Base-by-base conservation (phyloP, 768 basidiomycete genomes). In the Hypsizygus marmoreus region DNA sequence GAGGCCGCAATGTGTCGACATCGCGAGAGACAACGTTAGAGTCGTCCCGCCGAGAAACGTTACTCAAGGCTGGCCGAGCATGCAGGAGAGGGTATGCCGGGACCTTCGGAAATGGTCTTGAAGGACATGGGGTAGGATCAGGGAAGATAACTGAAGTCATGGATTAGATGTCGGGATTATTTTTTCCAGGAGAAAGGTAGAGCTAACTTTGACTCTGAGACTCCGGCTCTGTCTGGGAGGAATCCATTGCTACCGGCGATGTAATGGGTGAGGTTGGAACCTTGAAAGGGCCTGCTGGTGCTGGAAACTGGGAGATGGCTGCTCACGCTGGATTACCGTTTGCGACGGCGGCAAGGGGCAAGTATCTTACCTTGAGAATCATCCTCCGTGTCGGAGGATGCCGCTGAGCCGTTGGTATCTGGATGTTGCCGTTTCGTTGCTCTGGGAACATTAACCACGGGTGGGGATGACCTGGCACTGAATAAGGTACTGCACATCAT, bases 351-450 rank as follows among this genome's bases (percentile, higher is more conserved):
- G 22, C 9, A 2, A 34, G 10, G 9, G 20, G 19, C 17, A 13
- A 11, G 4, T n/a, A 16, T 2, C 24, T 22, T 41, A 69, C 71
- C 65, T 66, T 71, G 67, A 4, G 70, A 69, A 35, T 71, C 71
- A 17, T 70, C 70, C 46, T 74, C 70, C 16, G 70, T 70, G 13
- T 71, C 69, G 19, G 70, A 70, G 6, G 69, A 67, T 30, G 40
- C 38, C 4, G 49, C 48, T 8, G 58, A 47, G 25, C 47, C 47
- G 41, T 49, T 24, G 46, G 53, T 43, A 44, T 47, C 41, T 25
- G 40, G 31, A 30, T 50, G 30, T 44, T 22, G 35, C 45, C 51
- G 22, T 32, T 47, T 49, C n/a, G 35, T 22, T 16, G 25, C 40
- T 32, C 36, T 32, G 13, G 25, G 32, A 44, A 43, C 13, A 17